Percentiles rank a stretch among this genome's conserved stretches.
Conservation (phyloP, 2,329 filamentous ascomycete species). For the Penicillium sp. region DNA sequence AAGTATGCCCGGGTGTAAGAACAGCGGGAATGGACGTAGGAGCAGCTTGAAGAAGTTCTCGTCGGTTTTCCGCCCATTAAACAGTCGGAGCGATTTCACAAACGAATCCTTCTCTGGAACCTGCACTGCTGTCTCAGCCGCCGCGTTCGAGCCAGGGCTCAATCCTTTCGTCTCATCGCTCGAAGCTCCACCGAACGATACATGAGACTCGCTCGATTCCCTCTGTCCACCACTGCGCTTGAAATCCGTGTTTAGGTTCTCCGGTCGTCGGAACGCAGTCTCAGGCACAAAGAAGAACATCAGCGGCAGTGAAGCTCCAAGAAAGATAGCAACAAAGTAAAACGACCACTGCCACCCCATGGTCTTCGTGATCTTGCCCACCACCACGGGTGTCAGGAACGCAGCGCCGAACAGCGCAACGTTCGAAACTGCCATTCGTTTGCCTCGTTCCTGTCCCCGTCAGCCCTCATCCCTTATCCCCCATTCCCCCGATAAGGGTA, state of each 20-base stretch:
- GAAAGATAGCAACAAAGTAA: conserved; percentile 84
- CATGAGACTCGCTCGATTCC: conserved; percentile 15
- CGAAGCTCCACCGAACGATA: conserved; percentile 4
- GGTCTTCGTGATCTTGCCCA: conserved; percentile 76
- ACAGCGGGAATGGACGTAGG: conserved; percentile 75
- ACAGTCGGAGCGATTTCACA: conserved; percentile 62
- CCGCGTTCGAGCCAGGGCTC: background rate
- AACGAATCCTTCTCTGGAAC: conserved; percentile 58
- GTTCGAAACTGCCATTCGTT: conserved; percentile 81
- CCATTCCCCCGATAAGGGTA: background rate
- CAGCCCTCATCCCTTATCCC: background rate
- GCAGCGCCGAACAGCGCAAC: conserved; percentile 70
- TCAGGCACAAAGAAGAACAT: conserved; percentile 82
- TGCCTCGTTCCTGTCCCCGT: conserved; percentile 64
- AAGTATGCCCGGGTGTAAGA: conserved; percentile 80
- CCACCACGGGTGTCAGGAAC: conserved; percentile 83
- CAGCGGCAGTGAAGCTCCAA: conserved; percentile 66
- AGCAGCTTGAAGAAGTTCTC: conserved; percentile 69
- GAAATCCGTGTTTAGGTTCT: conserved; percentile 69
- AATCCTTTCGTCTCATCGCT: conserved; percentile 14
- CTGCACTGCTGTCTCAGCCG: conserved; percentile 9
- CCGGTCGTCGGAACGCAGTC: conserved; percentile 72
- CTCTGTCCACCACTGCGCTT: conserved; percentile 36
- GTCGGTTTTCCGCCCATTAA: conserved; percentile 80
- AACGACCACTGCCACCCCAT: conserved; percentile 89